phyloP scores from a whole-genome alignment of 345 rosid species.

The Syzygium oleosum region DNA sequence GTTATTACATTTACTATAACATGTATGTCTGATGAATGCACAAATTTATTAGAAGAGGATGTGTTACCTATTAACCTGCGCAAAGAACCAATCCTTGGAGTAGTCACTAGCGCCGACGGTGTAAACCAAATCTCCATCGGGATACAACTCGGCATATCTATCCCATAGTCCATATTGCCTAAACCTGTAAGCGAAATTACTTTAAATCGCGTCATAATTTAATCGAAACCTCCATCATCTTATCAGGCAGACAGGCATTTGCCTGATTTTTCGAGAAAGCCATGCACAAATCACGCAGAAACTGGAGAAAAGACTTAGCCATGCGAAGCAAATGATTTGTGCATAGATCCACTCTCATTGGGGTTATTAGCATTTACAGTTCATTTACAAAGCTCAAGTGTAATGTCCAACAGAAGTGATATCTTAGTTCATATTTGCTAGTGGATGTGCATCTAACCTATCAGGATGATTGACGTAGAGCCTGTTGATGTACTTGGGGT shows the following conservation, averaged over 20 bases:
- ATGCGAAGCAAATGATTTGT: not conserved
- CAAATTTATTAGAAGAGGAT: not conserved
- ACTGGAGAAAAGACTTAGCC: not conserved
- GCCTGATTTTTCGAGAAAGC: not conserved
- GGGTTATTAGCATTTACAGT: not conserved
- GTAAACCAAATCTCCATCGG: conserved; percentile 57
- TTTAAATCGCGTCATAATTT: not conserved
- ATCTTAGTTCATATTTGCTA: not conserved
- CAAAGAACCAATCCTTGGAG: conserved; percentile 75
- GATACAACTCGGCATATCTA: conserved; percentile 66
- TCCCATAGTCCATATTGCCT: conserved; percentile 92
- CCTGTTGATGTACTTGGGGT: conserved; percentile 41
- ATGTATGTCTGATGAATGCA: not conserved
- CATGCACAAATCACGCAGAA: not conserved
- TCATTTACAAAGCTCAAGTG: not conserved
- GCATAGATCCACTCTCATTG: not conserved
- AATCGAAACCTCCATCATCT: not conserved
- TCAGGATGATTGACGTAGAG: conserved; percentile 57
- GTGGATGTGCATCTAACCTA: conserved; percentile 24
- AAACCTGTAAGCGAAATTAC: conserved; percentile 28
- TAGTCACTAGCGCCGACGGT: conserved; percentile 59
- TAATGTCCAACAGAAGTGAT: not conserved
- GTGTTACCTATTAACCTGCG: conserved; percentile 57
- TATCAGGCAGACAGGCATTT: not conserved
- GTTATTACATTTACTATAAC: not conserved